phyloP scores from a whole-genome alignment of 352 stramenopile genomes.

The Phytophthora litchii region DNA sequence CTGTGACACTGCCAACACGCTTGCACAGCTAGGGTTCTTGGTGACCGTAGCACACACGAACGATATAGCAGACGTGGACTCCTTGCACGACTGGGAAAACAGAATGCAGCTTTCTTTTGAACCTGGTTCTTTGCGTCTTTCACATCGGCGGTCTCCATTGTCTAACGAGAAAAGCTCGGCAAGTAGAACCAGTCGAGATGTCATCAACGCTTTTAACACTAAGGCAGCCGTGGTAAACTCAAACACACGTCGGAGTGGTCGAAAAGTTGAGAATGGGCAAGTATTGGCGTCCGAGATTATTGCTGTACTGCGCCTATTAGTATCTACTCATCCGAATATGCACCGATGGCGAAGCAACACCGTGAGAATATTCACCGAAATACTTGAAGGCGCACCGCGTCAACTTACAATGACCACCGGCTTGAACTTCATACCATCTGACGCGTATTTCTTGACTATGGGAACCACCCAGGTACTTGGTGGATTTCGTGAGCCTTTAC shows the following conservation, averaged over 20 bases:
- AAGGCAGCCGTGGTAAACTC: slow-evolving; percentile 18
- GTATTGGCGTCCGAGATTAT: slow-evolving; percentile 49
- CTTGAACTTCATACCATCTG: not conserved
- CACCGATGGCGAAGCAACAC: slow-evolving; percentile 36
- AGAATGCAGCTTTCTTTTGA: slow-evolving; percentile 44
- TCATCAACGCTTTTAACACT: slow-evolving; percentile 55
- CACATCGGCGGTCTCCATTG: slow-evolving; percentile 38
- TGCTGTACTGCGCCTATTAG: slow-evolving; percentile 34
- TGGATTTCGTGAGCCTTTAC: slow-evolving; percentile 48
- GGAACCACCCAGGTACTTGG: slow-evolving; percentile 53
- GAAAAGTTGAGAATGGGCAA: slow-evolving; percentile 30
- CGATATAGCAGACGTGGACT: slow-evolving; percentile 45
- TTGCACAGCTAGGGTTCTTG: slow-evolving; percentile 50
- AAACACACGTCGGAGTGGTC: slow-evolving; percentile 3
- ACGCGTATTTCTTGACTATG: slow-evolving; percentile 45
- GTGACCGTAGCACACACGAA: slow-evolving; percentile 46
- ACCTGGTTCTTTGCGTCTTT: slow-evolving; percentile 50
- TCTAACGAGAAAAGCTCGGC: slow-evolving; percentile 30
- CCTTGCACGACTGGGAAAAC: slow-evolving; percentile 59
- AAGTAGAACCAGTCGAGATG: slow-evolving; percentile 40
- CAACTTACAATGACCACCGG: slow-evolving; percentile 18
- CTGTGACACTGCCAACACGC: slow-evolving; percentile 35
- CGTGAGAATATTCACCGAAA: slow-evolving; percentile 31
- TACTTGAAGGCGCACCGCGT: slow-evolving; percentile 27
- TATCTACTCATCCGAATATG: slow-evolving; percentile 19